Evolutionary conservation across 768 basidiomycete species (phyloP).

Genomic region (Bullera alba): DNA sequence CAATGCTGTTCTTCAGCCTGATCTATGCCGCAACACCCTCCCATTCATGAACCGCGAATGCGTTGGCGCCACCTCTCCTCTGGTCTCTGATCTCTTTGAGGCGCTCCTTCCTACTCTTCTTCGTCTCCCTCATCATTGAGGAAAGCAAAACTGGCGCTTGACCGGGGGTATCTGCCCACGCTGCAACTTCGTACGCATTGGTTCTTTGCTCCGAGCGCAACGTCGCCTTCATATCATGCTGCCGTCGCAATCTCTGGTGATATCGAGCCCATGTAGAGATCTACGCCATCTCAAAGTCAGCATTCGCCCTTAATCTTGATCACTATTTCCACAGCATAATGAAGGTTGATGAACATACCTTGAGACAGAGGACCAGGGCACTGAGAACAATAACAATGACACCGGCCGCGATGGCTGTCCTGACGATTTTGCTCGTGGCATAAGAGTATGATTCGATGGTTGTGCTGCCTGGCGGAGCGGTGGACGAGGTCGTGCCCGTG

Average conservation of each 20-base stretch:
- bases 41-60: conserved; percentile 36
- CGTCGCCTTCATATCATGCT: conserved; percentile 12
- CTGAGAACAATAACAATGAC: conserved; percentile 29
- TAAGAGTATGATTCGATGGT: conserved; percentile 13
- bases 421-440: conserved; percentile 33
- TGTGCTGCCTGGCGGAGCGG: conserved; percentile 4
- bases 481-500: background rate
- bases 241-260: conserved; percentile 22
- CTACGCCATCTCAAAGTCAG: conserved; percentile 10
- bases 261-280: conserved; percentile 32
- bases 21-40: conserved; percentile 24
- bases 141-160: conserved; percentile 6
- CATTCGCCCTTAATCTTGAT: background rate
- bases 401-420: conserved; percentile 33
- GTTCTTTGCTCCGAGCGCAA: conserved; percentile 26
- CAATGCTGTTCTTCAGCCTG: too few species aligned
- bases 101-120: conserved; percentile 17
- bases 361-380: conserved; percentile 31
- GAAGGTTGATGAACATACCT: conserved; percentile 17
- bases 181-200: conserved; percentile 34
- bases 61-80: conserved; percentile 34
- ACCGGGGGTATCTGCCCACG: conserved; percentile 34
- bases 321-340: background rate
- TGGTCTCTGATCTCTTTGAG: conserved; percentile 18
- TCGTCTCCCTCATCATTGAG: conserved; percentile 1